Conservation (phyloP, 176 grass and related monocot species). For the Triticum timopheevii region DNA sequence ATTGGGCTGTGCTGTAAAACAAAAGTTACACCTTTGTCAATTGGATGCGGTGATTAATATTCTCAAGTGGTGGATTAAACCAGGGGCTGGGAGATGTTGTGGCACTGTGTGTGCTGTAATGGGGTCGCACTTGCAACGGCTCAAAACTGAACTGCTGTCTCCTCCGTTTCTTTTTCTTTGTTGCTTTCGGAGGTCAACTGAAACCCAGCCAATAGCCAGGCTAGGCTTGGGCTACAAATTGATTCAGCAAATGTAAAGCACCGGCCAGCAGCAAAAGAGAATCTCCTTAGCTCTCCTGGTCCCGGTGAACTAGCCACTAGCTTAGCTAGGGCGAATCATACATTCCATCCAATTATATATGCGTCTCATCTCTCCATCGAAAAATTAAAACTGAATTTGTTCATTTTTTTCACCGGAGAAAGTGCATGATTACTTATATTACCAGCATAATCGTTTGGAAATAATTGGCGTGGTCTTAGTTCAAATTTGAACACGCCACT, state of each 20-base stretch:
- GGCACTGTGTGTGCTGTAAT: background rate
- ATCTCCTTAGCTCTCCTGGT: background rate
- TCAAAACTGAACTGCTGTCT: background rate
- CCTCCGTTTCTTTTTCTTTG: background rate
- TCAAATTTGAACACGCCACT: too few relatives aligned
- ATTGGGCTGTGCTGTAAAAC: too few relatives aligned
- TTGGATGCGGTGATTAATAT: background rate
- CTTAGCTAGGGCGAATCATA: background rate
- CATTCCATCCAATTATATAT: background rate
- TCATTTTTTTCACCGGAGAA: background rate
- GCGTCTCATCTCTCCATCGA: background rate
- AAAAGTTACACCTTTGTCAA: background rate
- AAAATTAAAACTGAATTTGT: background rate
- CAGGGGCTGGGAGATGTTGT: background rate
- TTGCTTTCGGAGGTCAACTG: slow-evolving; percentile 2
- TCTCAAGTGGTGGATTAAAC: background rate
- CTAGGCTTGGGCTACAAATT: background rate
- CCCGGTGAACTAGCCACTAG: background rate
- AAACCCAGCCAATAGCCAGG: background rate
- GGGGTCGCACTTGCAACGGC: slow-evolving; percentile 33
- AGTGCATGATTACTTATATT: too few relatives aligned
- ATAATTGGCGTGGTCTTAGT: too few relatives aligned
- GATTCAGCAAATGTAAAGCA: slow-evolving; percentile 20
- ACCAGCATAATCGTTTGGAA: too few relatives aligned
- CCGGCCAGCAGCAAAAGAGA: slow-evolving; percentile 48